Percentiles rank a stretch among this genome's conserved stretches.
Conservation (phyloP, 441 rosid species). For the Adansonia rubrostipa region DNA sequence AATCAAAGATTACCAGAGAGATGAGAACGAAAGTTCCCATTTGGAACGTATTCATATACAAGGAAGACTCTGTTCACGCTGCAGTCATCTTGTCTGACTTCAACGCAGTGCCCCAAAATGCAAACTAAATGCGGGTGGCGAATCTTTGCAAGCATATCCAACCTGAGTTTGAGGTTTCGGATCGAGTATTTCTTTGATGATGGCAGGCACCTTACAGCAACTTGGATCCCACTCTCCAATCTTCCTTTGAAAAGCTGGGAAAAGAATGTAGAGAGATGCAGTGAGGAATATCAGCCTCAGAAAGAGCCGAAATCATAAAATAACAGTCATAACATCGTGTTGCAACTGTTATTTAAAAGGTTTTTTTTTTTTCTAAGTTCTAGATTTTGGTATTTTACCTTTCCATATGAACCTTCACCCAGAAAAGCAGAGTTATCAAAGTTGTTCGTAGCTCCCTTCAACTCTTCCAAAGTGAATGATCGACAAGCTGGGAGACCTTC, state of each 20-base stretch:
- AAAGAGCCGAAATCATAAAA: not conserved
- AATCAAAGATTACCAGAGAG: slow-evolving; percentile 65
- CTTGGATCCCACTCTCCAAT: slow-evolving; percentile 70
- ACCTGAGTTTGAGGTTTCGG: slow-evolving; percentile 68
- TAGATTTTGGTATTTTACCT: slow-evolving; percentile 53
- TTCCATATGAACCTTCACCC: slow-evolving; percentile 82
- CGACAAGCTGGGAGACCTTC: slow-evolving; percentile 60
- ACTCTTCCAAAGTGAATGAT: slow-evolving; percentile 71
- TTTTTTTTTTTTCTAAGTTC: not conserved
- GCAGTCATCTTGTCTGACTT: slow-evolving; percentile 52
- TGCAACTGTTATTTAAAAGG: not conserved
- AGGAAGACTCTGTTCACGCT: slow-evolving; percentile 60
- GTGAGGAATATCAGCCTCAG: not conserved
- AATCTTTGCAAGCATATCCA: slow-evolving; percentile 82
- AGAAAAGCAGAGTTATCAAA: slow-evolving; percentile 71
- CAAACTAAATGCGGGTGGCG: slow-evolving; percentile 88
- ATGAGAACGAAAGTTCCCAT: slow-evolving; percentile 69
- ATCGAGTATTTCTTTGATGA: slow-evolving; percentile 66
- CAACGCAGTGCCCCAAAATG: slow-evolving; percentile 85
- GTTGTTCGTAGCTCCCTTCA: slow-evolving; percentile 78
- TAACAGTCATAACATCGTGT: not conserved
- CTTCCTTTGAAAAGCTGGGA: slow-evolving; percentile 85
- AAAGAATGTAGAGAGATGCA: slow-evolving; percentile 15
- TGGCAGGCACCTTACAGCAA: slow-evolving; percentile 65
- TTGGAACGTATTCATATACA: slow-evolving; percentile 71